phyloP scores from a whole-genome alignment of 805 yeast genomes.

The Saturnispora quitensis region DNA sequence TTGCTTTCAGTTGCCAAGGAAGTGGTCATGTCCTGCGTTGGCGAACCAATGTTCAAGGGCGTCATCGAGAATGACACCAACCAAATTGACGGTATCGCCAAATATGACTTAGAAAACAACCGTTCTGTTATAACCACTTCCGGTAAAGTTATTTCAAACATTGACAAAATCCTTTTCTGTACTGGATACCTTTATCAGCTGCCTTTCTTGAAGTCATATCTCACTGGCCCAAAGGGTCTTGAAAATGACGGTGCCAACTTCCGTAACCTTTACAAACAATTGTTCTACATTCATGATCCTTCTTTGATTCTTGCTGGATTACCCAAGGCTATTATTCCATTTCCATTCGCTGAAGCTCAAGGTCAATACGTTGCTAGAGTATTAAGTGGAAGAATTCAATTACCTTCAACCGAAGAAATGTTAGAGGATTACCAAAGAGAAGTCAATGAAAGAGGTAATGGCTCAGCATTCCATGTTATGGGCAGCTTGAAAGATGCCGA shows the following conservation, averaged over 20 bases:
- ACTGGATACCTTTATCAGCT: constrained; percentile 66
- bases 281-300: constrained; percentile 39
- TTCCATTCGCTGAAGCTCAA: constrained; percentile 43
- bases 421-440: constrained; percentile 25
- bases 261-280: constrained; percentile 35
- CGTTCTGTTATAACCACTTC: constrained; percentile 37
- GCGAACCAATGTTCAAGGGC: constrained; percentile 25
- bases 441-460: constrained; percentile 36
- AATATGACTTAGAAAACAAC: constrained; percentile 20
- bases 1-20: constrained; percentile 23
- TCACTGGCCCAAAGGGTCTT: constrained; percentile 20
- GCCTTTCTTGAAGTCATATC: constrained; percentile 45
- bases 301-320: constrained; percentile 34
- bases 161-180: constrained; percentile 57
- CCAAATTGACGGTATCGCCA: constrained; percentile 19
- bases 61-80: constrained; percentile 20
- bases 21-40: constrained; percentile 24
- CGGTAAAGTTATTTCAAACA: constrained; percentile 35
- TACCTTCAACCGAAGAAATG: constrained; percentile 34
- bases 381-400: constrained; percentile 32
- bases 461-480: constrained; percentile 42
- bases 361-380: constrained; percentile 35
- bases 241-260: constrained; percentile 30
- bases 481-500: constrained; percentile 49
- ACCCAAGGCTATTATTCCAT: constrained; percentile 39